Evolutionary conservation across 1,284 basidiomycete genomes (phyloP), one percentile per base, ranked within the genome.

Genomic region (Farysia itapuensis): DNA sequence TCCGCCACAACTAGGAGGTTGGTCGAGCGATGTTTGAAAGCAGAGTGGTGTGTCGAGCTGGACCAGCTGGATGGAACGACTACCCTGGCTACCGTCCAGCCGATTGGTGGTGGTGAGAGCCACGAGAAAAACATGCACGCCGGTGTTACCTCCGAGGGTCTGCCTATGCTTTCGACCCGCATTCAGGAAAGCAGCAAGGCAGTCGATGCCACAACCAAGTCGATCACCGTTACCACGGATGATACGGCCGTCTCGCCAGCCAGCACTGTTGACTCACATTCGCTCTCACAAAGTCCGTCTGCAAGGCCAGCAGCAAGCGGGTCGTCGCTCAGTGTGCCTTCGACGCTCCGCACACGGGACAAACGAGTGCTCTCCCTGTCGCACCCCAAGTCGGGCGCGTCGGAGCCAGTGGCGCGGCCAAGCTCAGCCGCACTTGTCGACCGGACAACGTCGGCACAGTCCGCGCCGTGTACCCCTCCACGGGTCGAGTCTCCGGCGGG

Each of bases 11-110:
- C 94, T 0, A 85, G 84, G 60, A 83, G 93, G 3, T 83, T 99
- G 11, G 93, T 96, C n/a, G 86, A 91, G 50, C 83, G 94, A 23
- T 97, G 93, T 77, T 81, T 97, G 19, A 79, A 81, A 7, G 90
- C 88, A 4, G 86, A 89, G 5, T 95, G 91, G 91, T 92, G 89
- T 79, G 83, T 72, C 11, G 57, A 68, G 42, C 39, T 64, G 11
- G 67, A 72, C 22, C 37, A 53, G 35, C 39, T 63, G 18, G 69
- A 72, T 20, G 59, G 65, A 1, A 43, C 39, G 0, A 38, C 50
- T 11, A 20, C 33, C 2, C 38, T 53, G n/a, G 54, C 45, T 0
- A 47, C 44, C 19, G 63, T 68, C 2, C 52, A 49, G 24, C 53
- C 54, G 5, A 58, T 68, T 12, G 63, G 57, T 3, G 68, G 68